phyloP scores from a whole-genome alignment of 257 asterid genomes.

The Nicotiana sylvestris region DNA sequence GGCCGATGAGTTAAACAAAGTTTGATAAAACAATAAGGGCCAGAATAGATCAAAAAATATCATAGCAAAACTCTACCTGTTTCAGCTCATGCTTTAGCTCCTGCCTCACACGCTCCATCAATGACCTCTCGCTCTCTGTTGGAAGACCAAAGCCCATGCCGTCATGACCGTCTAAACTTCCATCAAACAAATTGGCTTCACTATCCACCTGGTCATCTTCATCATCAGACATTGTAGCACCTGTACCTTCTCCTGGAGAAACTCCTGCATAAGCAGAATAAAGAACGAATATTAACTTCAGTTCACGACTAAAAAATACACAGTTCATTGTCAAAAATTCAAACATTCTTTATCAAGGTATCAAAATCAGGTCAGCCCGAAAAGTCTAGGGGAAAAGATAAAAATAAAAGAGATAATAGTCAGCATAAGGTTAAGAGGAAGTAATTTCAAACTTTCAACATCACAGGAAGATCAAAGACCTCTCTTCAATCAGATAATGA shows the following conservation, averaged over 20 bases:
- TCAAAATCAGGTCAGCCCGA: neutral
- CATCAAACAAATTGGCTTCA: conserved; percentile 42
- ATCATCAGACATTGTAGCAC: conserved; percentile 59
- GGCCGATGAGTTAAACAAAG: neutral
- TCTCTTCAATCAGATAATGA: neutral
- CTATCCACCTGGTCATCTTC: conserved; percentile 47
- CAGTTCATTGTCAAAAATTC: neutral
- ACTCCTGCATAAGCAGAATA: conserved; percentile 31
- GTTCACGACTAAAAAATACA: too few species aligned
- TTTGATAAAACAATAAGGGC: neutral
- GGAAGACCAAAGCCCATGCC: conserved; percentile 54
- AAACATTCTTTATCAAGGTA: neutral
- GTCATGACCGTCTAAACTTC: conserved; percentile 38
- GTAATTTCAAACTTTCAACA: neutral
- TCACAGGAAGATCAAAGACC: neutral
- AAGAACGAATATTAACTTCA: conserved; percentile 5
- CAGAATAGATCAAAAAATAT: neutral
- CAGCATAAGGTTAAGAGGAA: neutral
- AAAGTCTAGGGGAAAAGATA: neutral
- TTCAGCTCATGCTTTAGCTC: conserved; percentile 53
- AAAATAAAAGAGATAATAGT: neutral
- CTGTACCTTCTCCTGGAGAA: conserved; percentile 60
- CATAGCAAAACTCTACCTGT: conserved; percentile 23
- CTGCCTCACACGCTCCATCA: conserved; percentile 66
- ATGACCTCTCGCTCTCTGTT: conserved; percentile 50